Evolutionary conservation across 768 basidiomycete genomes (phyloP).

Genomic region (Leccinum obscurum): DNA sequence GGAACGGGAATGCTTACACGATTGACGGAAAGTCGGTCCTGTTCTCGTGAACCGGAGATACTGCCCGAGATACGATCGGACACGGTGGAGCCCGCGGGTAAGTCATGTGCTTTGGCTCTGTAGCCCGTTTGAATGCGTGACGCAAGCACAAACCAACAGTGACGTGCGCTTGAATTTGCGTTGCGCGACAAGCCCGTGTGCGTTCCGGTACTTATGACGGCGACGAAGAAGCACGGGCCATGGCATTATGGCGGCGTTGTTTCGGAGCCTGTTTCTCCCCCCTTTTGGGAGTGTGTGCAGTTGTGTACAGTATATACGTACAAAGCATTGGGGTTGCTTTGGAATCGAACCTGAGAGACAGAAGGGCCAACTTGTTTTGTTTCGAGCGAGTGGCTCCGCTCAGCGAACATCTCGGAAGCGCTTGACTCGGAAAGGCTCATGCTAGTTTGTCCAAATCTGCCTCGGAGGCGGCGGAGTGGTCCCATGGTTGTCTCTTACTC

Average conservation of each 20-base stretch:
- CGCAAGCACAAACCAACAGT: background rate
- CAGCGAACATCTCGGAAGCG: background rate
- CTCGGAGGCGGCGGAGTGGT: background rate
- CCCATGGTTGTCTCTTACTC: background rate
- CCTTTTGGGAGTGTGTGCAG: background rate
- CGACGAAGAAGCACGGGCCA: background rate
- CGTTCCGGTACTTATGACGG: background rate
- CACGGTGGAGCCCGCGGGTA: background rate
- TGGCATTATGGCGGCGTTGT: background rate
- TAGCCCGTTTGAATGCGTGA: constrained; percentile 2
- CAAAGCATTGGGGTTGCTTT: background rate
- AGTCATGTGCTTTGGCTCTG: background rate
- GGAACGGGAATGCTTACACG: background rate
- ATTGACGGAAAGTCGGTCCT: background rate
- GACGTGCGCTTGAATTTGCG: background rate
- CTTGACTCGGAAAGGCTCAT: background rate
- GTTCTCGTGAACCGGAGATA: constrained; percentile 2
- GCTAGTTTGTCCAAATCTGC: background rate
- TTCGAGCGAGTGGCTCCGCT: background rate
- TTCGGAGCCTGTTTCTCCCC: background rate
- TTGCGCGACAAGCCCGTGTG: background rate
- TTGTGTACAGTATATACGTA: constrained; percentile 6
- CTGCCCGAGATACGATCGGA: constrained; percentile 10
- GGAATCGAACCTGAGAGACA: background rate
- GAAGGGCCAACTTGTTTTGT: background rate